A percentile compares a stretch with the other conserved stretches of the same genome.
Conservation (phyloP, 23 red algal species). For the Gracilariopsis chorda region DNA sequence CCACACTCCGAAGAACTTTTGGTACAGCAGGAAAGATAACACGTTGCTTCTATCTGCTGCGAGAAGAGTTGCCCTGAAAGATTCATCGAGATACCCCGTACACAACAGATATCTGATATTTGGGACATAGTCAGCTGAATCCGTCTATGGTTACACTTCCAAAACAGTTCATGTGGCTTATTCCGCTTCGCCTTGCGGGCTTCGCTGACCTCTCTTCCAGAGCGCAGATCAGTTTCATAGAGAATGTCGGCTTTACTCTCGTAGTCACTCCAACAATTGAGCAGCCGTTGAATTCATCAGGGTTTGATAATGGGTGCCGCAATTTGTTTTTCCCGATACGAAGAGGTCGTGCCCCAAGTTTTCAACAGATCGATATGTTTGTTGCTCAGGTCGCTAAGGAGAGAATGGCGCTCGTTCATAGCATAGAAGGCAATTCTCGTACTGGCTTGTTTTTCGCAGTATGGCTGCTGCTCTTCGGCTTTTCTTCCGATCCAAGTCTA, state of each 20-base stretch:
- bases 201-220: background rate
- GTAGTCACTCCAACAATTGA: background rate
- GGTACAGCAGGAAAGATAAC: too few species aligned
- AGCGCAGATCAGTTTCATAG: background rate
- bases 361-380: constrained; percentile 1
- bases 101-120: background rate
- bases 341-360: background rate
- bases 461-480: constrained; percentile 1
- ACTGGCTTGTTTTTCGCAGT: background rate
- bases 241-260: background rate
- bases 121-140: background rate
- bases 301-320: background rate
- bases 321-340: background rate
- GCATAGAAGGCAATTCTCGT: background rate
- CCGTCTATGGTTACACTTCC: background rate
- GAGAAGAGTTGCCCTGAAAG: too few species aligned
- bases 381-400: background rate
- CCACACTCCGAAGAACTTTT: background rate
- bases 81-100: too few species aligned
- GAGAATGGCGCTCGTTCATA: background rate
- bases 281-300: background rate
- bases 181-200: background rate
- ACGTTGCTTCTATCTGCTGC: too few species aligned
- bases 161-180: background rate
- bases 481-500: background rate